phyloP scores from a whole-genome alignment of 768 basidiomycete genomes.

The Suillus paluster region DNA sequence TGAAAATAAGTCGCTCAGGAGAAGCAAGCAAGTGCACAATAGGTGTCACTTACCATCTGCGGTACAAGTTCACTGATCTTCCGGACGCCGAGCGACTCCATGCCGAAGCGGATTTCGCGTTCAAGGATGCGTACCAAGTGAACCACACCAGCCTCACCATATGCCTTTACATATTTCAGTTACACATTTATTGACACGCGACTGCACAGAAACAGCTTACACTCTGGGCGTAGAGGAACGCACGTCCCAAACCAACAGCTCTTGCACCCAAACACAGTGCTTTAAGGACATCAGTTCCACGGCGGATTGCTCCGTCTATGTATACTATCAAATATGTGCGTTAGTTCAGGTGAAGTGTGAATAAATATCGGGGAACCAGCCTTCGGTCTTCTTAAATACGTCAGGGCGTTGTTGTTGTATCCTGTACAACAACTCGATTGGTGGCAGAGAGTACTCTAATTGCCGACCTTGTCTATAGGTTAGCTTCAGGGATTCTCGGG shows the following conservation, averaged over 20 bases:
- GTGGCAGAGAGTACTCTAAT: constrained; percentile 78
- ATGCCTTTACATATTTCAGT: constrained; percentile 53
- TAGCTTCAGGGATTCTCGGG: not conserved
- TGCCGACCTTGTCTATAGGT: constrained; percentile 57
- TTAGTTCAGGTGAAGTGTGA: constrained; percentile 9
- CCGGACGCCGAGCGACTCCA: constrained; percentile 76
- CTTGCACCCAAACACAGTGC: constrained; percentile 88
- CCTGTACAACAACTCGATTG: constrained; percentile 77
- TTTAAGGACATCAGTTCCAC: constrained; percentile 91
- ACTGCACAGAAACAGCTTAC: constrained; percentile 43
- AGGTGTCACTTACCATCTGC: constrained; percentile 60
- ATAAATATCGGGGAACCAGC: constrained; percentile 32
- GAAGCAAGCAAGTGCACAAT: constrained; percentile 1
- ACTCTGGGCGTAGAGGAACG: constrained; percentile 87
- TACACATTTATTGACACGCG: not conserved
- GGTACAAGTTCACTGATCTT: constrained; percentile 69
- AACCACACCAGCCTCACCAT: constrained; percentile 71
- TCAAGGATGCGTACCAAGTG: constrained; percentile 70
- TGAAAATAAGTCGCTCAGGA: constrained; percentile 28
- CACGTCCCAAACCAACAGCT: constrained; percentile 84
- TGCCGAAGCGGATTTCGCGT: constrained; percentile 76
- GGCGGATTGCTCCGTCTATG: constrained; percentile 76
- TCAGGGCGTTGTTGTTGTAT: constrained; percentile 76
- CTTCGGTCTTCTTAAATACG: constrained; percentile 73
- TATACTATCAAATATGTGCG: constrained; percentile 56